Conservation (phyloP, 768 basidiomycete species). For the Dacryopinax primogenitus region DNA sequence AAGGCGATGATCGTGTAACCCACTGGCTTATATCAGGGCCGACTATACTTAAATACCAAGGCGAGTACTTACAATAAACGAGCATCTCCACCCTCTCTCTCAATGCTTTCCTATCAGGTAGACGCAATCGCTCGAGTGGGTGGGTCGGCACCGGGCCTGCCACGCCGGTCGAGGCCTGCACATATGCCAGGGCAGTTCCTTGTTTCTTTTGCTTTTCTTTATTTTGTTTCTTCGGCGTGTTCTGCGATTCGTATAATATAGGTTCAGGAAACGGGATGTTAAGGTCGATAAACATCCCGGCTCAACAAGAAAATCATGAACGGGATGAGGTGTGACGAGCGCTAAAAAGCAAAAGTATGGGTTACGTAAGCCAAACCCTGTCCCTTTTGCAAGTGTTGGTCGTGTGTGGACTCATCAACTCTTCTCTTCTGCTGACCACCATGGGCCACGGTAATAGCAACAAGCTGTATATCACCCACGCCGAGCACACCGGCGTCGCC, state of each 20-base stretch:
- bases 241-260: background rate
- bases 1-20: constrained; percentile 75
- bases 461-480: constrained; percentile 81
- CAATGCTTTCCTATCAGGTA: background rate
- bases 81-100: constrained; percentile 9
- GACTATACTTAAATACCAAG: background rate
- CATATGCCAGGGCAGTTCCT: background rate
- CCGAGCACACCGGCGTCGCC: constrained; percentile 67
- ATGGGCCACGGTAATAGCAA: constrained; percentile 50
- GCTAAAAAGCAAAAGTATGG: too few species aligned
- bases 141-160: background rate
- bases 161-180: background rate
- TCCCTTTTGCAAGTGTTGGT: background rate
- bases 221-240: background rate
- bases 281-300: constrained; percentile 2
- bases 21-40: constrained; percentile 35
- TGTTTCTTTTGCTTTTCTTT: background rate
- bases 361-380: background rate
- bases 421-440: background rate
- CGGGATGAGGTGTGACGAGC: too few species aligned
- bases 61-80: background rate
- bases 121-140: background rate
- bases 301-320: too few species aligned
- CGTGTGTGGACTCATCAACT: background rate
- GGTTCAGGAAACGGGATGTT: constrained; percentile 3